These are phyloP conservation scores for Neurospora terricola DNA, from an alignment of 495 filamentous ascomycete genomes.

Conservation along the genomic window DNA sequence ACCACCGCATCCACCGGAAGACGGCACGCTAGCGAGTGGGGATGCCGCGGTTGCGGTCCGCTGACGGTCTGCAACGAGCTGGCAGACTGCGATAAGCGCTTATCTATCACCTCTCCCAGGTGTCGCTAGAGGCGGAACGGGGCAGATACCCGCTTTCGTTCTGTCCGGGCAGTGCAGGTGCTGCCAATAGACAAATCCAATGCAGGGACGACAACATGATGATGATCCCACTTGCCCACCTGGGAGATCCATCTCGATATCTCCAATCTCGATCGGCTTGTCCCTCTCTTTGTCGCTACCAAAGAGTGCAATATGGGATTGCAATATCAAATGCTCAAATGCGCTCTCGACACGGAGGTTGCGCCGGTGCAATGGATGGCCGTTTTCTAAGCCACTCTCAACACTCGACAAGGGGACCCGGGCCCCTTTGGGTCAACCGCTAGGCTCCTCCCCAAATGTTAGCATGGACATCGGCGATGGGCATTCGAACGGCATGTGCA, in stretches of 20 bases:
- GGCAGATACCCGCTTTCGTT: background rate
- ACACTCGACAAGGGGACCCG: background rate
- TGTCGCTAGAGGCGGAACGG: background rate
- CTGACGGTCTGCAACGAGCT: background rate
- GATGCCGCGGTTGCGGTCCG: background rate
- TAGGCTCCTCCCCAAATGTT: background rate
- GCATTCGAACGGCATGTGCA: background rate
- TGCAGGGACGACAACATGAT: background rate
- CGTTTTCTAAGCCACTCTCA: background rate
- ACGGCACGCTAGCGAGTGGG: background rate
- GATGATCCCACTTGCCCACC: background rate
- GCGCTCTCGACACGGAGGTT: background rate
- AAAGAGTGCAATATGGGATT: background rate
- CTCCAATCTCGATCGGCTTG: background rate
- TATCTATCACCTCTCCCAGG: background rate
- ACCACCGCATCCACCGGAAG: background rate
- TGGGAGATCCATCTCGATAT: background rate
- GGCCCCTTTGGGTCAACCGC: background rate
- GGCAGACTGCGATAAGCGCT: background rate
- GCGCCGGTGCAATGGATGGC: background rate
- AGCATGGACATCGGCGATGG: background rate
- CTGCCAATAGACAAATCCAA: background rate
- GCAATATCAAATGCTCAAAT: background rate
- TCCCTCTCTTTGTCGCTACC: background rate
- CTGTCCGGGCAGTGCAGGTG: background rate